Percentiles rank a stretch among this genome's conserved stretches.
These are phyloP conservation scores for Nitzschia sp. DNA, from an alignment of 108 stramenopile genomes.

Conservation along the genomic window DNA sequence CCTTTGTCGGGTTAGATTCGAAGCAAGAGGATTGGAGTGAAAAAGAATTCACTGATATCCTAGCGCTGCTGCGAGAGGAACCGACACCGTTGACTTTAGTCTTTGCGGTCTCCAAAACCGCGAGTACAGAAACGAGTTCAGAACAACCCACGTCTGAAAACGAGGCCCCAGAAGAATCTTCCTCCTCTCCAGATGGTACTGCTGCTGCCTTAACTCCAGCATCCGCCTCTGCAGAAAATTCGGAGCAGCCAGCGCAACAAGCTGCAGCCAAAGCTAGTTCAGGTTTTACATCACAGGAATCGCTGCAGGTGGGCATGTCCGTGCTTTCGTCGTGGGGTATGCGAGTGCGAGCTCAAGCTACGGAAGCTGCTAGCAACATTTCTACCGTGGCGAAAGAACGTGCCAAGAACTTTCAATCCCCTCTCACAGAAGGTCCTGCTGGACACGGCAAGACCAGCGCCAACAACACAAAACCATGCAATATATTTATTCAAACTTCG, in stretches of 20 bases:
- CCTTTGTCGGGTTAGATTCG: constrained; percentile 19
- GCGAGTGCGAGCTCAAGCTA: constrained; percentile 30
- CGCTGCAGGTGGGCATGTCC: constrained; percentile 23
- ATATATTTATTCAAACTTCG: constrained; percentile 33
- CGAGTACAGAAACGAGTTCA: background rate
- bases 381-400: constrained; percentile 14
- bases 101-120: constrained; percentile 9
- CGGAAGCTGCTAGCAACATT: constrained; percentile 14
- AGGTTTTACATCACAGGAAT: constrained; percentile 9
- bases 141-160: background rate
- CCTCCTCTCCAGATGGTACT: background rate
- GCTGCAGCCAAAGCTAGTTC: background rate
- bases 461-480: constrained; percentile 20
- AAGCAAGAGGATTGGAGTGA: constrained; percentile 7
- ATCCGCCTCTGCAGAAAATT: too few species aligned
- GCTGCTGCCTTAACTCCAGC: too few species aligned
- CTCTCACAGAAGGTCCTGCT: background rate
- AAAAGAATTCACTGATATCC: constrained; percentile 36
- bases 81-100: constrained; percentile 16
- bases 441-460: background rate
- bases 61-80: constrained; percentile 25
- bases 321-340: constrained; percentile 34
- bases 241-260: background rate
- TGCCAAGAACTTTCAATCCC: constrained; percentile 6
- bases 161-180: background rate